These are phyloP conservation scores for Hypocrella siamensis DNA, from an alignment of 2,329 filamentous ascomycete species.

Conservation along the genomic window DNA sequence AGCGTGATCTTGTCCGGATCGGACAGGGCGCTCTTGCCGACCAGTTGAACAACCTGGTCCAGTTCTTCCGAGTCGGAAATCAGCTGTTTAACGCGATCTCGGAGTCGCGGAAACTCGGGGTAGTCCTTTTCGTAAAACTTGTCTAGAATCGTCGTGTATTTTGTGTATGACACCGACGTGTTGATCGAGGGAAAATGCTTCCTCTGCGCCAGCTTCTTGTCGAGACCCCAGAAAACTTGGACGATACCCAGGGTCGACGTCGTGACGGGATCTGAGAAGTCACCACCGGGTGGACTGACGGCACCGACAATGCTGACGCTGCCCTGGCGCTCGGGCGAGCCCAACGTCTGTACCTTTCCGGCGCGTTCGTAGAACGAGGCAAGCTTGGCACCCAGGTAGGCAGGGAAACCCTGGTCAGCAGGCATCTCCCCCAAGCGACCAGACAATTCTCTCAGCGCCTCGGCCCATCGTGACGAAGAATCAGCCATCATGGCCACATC, in stretches of 20 bases:
- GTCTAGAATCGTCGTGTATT: constrained; percentile 80
- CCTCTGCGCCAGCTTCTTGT: constrained; percentile 97
- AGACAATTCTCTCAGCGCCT: constrained; percentile 95
- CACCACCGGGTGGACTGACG: constrained; percentile 92
- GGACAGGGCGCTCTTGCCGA: constrained; percentile 91
- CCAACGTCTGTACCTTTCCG: constrained; percentile 70
- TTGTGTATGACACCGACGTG: constrained; percentile 86
- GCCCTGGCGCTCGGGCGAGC: constrained; percentile 74
- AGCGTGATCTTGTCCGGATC: constrained; percentile 97
- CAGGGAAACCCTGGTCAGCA: constrained; percentile 98
- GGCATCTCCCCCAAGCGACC: constrained; percentile 99
- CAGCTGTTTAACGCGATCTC: constrained; percentile 86
- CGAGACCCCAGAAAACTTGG: constrained; percentile 98
- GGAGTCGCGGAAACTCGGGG: constrained; percentile 84
- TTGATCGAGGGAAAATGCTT: constrained; percentile 99
- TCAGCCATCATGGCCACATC: constrained; percentile 99
- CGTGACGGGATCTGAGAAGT: constrained; percentile 97
- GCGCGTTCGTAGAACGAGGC: constrained; percentile 99
- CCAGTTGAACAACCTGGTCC: constrained; percentile 95
- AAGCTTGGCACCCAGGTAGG: constrained; percentile 90
- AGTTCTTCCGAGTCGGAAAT: constrained; percentile 92
- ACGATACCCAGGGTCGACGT: constrained; percentile 89
- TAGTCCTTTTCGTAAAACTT: constrained; percentile 89
- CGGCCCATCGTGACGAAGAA: constrained; percentile 94
- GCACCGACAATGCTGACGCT: constrained; percentile 97